Percentiles rank a stretch among this genome's conserved stretches.
Conservation (phyloP, 345 rosid species). For the Ceriops zippeliana region DNA sequence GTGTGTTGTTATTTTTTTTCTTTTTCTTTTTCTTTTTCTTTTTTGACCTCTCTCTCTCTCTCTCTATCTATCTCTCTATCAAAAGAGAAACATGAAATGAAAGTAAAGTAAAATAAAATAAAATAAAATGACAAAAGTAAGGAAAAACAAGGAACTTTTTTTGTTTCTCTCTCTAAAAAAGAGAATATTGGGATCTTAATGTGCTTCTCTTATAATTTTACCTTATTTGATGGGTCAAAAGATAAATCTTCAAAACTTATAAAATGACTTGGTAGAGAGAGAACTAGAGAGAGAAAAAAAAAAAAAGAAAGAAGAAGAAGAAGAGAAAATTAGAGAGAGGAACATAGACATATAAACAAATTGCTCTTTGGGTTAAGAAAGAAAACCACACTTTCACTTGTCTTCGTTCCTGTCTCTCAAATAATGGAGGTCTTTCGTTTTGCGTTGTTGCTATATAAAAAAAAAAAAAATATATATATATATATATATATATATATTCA, state of each 20-base stretch:
- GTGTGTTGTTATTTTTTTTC: background rate
- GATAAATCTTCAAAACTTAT: too few relatives aligned
- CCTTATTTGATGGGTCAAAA: too few relatives aligned
- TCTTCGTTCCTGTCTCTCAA: too few relatives aligned
- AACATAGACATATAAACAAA: too few relatives aligned
- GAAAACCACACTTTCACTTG: too few relatives aligned
- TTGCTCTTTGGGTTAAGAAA: too few relatives aligned
- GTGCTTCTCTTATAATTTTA: too few relatives aligned
- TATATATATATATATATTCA: background rate
- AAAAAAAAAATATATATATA: background rate
- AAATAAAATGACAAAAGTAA: background rate
- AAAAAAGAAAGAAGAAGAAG: too few relatives aligned
- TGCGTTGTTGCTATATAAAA: background rate
- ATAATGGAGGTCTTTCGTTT: background rate
- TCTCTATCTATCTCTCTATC: background rate
- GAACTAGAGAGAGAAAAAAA: too few relatives aligned
- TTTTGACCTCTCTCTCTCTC: background rate
- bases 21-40: background rate
- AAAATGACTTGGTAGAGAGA: background rate
- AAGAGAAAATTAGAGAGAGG: background rate
- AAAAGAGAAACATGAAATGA: background rate
- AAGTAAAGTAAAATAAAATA: background rate
- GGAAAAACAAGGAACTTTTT: background rate
- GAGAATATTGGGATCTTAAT: conserved; percentile 22
- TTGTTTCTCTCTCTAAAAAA: too few relatives aligned